phyloP scores from a whole-genome alignment of 345 rosid genomes.

The Salix dunnii region DNA sequence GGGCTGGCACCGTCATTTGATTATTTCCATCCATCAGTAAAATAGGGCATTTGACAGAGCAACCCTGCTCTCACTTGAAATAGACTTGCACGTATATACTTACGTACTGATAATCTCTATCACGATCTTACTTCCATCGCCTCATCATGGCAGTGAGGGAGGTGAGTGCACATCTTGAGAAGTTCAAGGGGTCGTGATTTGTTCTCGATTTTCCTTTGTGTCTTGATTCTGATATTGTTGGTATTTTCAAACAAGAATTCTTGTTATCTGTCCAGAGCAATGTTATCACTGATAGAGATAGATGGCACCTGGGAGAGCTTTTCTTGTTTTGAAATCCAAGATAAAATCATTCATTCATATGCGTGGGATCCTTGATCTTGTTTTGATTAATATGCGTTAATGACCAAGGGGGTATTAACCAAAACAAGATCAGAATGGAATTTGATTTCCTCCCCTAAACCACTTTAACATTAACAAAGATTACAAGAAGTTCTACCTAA shows the following conservation, averaged over 20 bases:
- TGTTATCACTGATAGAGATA: neutral
- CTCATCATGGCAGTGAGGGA: neutral
- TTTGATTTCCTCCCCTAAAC: neutral
- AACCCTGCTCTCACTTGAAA: neutral
- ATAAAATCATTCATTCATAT: neutral
- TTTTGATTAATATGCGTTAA: constrained; percentile 21
- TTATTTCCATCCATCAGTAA: neutral
- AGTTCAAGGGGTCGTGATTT: neutral
- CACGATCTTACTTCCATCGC: neutral
- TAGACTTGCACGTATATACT: neutral
- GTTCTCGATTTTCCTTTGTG: neutral
- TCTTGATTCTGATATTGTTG: neutral
- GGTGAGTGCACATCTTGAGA: neutral
- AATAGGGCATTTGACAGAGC: neutral
- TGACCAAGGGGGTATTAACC: constrained; percentile 23
- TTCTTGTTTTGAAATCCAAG: neutral
- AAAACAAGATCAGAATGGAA: constrained; percentile 8
- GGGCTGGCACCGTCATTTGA: neutral
- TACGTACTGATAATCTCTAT: neutral
- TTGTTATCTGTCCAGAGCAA: neutral
- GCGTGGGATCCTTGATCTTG: neutral
- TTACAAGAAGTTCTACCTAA: neutral
- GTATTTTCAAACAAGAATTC: neutral
- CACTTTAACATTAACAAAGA: neutral
- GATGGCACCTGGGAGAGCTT: neutral